Conservation (phyloP, 2,329 filamentous ascomycete species). For the Venturia aucupariae region DNA sequence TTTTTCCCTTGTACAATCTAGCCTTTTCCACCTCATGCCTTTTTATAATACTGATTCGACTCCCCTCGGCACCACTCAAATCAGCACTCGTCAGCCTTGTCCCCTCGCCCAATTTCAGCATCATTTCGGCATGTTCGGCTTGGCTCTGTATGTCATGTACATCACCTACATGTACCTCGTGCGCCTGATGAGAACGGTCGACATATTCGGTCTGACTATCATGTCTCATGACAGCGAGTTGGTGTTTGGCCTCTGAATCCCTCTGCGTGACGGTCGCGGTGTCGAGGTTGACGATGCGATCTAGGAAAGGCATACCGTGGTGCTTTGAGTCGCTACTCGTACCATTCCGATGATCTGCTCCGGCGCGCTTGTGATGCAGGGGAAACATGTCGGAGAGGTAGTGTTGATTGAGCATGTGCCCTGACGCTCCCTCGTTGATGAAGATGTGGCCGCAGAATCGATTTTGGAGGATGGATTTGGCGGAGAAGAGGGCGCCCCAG, state of each 20-base stretch:
- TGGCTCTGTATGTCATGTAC: conserved; percentile 4
- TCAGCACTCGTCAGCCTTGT: conserved; percentile 12
- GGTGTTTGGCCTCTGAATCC: conserved; percentile 4
- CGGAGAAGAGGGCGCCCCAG: conserved; percentile 63
- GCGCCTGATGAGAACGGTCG: conserved; percentile 8
- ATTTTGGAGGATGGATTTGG: conserved; percentile 36
- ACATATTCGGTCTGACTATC: background rate
- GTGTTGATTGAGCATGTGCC: conserved; percentile 43
- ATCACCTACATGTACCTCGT: background rate
- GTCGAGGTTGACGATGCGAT: conserved; percentile 15
- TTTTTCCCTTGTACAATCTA: conserved; percentile 5
- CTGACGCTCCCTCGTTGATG: conserved; percentile 26
- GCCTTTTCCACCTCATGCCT: conserved; percentile 7
- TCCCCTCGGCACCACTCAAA: conserved; percentile 11
- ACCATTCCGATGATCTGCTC: background rate
- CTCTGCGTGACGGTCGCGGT: conserved; percentile 14
- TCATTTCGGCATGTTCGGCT: conserved; percentile 2
- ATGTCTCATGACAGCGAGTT: conserved; percentile 9
- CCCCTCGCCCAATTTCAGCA: conserved; percentile 7
- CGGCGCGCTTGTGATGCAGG: conserved; percentile 31
- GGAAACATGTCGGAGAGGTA: conserved; percentile 56
- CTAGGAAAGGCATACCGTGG: conserved; percentile 12
- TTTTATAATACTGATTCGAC: conserved; percentile 8
- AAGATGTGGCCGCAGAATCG: conserved; percentile 42
- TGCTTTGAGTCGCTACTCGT: background rate